Percentiles rank a stretch among this genome's conserved stretches.
Conservation (phyloP, 352 stramenopile genomes). For the Thalassiosira exigua region DNA sequence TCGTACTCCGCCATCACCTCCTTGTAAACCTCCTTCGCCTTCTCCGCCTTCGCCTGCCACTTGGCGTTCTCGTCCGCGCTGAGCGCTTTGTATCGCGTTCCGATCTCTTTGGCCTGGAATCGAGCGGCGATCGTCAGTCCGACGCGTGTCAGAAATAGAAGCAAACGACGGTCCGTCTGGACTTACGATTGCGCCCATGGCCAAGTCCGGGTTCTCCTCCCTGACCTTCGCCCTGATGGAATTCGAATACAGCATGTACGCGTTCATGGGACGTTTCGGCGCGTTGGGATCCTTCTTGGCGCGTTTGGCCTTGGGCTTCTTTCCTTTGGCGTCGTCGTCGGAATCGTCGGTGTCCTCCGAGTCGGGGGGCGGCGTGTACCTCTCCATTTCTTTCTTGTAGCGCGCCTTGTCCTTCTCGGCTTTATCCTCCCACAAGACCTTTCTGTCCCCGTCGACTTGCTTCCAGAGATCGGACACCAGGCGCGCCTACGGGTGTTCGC, state of each 20-base stretch:
- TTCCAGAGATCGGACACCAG: slow-evolving; percentile 68
- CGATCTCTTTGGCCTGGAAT: slow-evolving; percentile 48
- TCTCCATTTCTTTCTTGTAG: slow-evolving; percentile 87
- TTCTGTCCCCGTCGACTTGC: slow-evolving; percentile 58
- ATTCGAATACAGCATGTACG: slow-evolving; percentile 94
- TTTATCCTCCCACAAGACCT: slow-evolving; percentile 84
- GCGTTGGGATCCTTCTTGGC: slow-evolving; percentile 92
- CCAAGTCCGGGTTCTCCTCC: slow-evolving; percentile 90
- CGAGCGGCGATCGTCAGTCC: neutral
- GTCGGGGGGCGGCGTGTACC: slow-evolving; percentile 46
- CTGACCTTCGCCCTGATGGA: slow-evolving; percentile 89
- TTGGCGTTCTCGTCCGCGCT: slow-evolving; percentile 57
- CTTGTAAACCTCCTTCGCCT: slow-evolving; percentile 58
- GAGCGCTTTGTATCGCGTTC: slow-evolving; percentile 48
- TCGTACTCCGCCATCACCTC: slow-evolving; percentile 70
- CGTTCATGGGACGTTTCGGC: slow-evolving; percentile 86
- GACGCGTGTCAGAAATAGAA: neutral
- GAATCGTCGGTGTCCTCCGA: slow-evolving; percentile 2
- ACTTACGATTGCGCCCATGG: slow-evolving; percentile 90
- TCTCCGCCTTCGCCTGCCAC: slow-evolving; percentile 53
- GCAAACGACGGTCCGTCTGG: neutral
- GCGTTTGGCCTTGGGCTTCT: slow-evolving; percentile 28
- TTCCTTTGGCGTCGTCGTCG: neutral
- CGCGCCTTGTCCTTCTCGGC: slow-evolving; percentile 90
- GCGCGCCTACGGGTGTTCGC: slow-evolving; percentile 15